Base-by-base conservation (phyloP, 805 yeast genomes). In the Sugiyamaella valdiviana region DNA sequence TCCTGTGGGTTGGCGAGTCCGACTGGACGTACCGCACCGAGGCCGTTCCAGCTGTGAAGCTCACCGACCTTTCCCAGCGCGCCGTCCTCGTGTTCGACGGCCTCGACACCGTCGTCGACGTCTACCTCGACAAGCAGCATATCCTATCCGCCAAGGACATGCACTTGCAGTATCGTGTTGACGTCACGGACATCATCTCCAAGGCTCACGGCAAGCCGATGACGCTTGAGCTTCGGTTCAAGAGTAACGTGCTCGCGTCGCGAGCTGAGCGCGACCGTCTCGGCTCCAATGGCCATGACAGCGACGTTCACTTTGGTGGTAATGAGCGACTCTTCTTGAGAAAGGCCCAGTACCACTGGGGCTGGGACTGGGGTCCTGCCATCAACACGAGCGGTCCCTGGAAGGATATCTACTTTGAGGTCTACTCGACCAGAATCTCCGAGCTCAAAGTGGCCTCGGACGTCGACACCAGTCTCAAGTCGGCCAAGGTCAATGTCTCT, bases 291-390 rank as follows among this genome's bases (percentile, higher is more conserved):
- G 44, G 44, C 15, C 44, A 26, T 15, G 44, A 41, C 19, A 32
- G 26, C 35, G 44, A 41, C 12, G 44, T 41, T 16, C 44, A 41
- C 17, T 41, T 41, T 15, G 44, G 44, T 3, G 44, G 44, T n/a
- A 41, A 32, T 16, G 44, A 41, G 36, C 35, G 44, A 16, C 29
- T 41, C n/a, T 41, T 41, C 36, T 19, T 71, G 6, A 63, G 81
- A 53, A 76, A 76, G 54, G 78, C 80, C 1, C 80, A 75, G 55
- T 76, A 75, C 56, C 77, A 74, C 52, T 76, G 67, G 55, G 80
- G 80, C 1, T 76, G 80, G 81, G 81, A 76, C 57, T 76, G 80
- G 81, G 80, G 79, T n/a, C 63, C 76, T 6, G 53, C 63, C 2
- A 53, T 71, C 42, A 59, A 70, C 54, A 66, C 74, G 2, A 70